phyloP scores from a whole-genome alignment of 2,329 filamentous ascomycete genomes.

The Fusarium napiforme region DNA sequence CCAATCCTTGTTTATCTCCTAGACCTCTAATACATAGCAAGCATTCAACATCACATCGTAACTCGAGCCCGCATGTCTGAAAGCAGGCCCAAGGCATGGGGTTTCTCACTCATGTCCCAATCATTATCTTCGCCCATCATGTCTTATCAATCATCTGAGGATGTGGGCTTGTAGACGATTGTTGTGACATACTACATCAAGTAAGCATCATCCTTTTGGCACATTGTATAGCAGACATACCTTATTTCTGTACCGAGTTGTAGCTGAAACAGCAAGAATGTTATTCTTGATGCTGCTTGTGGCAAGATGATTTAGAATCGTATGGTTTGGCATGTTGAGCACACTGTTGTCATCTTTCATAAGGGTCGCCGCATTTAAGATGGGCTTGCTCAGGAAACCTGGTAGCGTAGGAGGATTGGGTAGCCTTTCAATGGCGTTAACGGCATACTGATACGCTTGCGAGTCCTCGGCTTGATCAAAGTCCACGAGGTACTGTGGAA shows the following conservation, averaged over 20 bases:
- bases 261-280: slow-evolving; percentile 93
- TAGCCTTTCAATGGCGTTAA: slow-evolving; percentile 79
- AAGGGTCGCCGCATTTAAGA: slow-evolving; percentile 88
- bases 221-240: slow-evolving; percentile 56
- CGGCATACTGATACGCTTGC: slow-evolving; percentile 77
- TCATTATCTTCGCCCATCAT: neutral
- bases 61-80: neutral
- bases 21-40: slow-evolving; percentile 8
- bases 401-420: slow-evolving; percentile 86
- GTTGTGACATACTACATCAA: slow-evolving; percentile 86
- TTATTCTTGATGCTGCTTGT: slow-evolving; percentile 99
- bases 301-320: slow-evolving; percentile 93
- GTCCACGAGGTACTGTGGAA: slow-evolving; percentile 88
- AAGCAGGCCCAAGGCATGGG: slow-evolving; percentile 3
- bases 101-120: neutral
- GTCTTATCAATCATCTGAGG: slow-evolving; percentile 59
- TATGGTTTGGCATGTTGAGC: slow-evolving; percentile 95
- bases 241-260: slow-evolving; percentile 97
- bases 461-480: slow-evolving; percentile 87
- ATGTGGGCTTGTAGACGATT: slow-evolving; percentile 94
- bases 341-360: slow-evolving; percentile 99
- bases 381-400: slow-evolving; percentile 92
- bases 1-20: neutral
- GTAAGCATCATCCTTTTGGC: slow-evolving; percentile 18
- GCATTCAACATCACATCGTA: slow-evolving; percentile 24